Conservation (phyloP, 2,329 filamentous ascomycete genomes). For the Apiospora rasikravindrae region DNA sequence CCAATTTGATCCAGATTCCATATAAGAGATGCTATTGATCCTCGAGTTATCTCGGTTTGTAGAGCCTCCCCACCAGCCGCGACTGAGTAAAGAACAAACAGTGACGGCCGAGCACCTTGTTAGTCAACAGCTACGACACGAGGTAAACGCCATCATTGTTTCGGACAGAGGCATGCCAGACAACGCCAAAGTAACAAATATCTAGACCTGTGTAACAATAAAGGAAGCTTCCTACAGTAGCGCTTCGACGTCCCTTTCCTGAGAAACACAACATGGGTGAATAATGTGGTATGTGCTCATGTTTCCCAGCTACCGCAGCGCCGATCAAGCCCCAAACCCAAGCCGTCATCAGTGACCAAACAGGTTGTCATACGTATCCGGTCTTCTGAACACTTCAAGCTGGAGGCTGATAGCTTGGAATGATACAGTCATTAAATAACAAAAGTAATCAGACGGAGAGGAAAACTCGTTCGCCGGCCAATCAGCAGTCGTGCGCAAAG, state of each 20-base stretch:
- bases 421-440: too few relatives aligned
- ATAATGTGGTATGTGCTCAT: neutral
- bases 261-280: neutral
- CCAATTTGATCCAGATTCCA: too few relatives aligned
- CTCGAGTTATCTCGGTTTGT: too few relatives aligned
- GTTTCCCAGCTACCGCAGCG: neutral
- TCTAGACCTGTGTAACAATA: neutral
- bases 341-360: neutral
- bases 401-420: too few relatives aligned
- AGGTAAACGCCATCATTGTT: neutral
- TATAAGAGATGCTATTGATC: too few relatives aligned
- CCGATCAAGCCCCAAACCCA: neutral
- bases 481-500: too few relatives aligned
- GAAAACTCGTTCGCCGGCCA: too few relatives aligned
- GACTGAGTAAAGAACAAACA: neutral
- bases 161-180: neutral
- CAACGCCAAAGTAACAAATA: neutral
- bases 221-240: neutral
- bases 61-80: too few relatives aligned
- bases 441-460: too few relatives aligned
- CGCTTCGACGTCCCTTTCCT: neutral
- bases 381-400: too few relatives aligned
- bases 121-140: neutral
- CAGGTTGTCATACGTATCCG: neutral
- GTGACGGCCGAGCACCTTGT: neutral